These are phyloP conservation scores for Sporothrix brasiliensis DNA, from an alignment of 2,329 filamentous ascomycete genomes.

Conservation along the genomic window DNA sequence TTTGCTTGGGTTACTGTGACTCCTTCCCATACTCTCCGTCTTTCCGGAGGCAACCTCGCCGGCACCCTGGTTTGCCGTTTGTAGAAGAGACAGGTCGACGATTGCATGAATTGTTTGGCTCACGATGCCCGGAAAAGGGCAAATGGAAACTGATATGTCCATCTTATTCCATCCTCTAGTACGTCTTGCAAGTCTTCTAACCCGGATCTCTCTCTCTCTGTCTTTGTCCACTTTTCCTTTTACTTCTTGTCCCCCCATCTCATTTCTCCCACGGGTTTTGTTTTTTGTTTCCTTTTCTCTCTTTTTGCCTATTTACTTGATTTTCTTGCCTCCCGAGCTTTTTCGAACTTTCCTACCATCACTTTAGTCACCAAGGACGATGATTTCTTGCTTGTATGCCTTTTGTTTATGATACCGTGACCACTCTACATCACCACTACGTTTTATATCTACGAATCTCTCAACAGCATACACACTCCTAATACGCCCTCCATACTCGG, in stretches of 20 bases:
- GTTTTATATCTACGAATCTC: neutral
- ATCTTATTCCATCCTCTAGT: neutral
- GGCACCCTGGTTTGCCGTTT: neutral
- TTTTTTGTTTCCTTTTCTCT: conserved; percentile 35
- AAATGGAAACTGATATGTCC: neutral
- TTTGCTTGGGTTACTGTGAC: neutral
- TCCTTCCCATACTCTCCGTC: neutral
- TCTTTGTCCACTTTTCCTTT: conserved; percentile 31
- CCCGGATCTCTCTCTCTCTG: neutral
- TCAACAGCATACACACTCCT: neutral
- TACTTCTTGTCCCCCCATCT: conserved; percentile 31
- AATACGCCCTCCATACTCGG: neutral
- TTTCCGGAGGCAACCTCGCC: neutral
- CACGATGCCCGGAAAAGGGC: conserved; percentile 19
- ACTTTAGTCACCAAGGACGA: conserved; percentile 26
- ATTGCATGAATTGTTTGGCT: conserved; percentile 22
- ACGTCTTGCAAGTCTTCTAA: neutral
- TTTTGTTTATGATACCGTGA: conserved; percentile 13
- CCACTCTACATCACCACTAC: too few species aligned
- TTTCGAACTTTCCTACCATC: neutral
- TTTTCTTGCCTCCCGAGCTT: conserved; percentile 27
- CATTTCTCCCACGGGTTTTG: conserved; percentile 32
- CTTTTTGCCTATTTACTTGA: conserved; percentile 38
- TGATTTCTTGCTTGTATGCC: conserved; percentile 32
- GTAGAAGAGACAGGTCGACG: neutral